Percentiles rank a stretch among this genome's conserved stretches.
phyloP scores from a whole-genome alignment of 371 early-diverging fungal species.

The Lichtheimia ornata region DNA sequence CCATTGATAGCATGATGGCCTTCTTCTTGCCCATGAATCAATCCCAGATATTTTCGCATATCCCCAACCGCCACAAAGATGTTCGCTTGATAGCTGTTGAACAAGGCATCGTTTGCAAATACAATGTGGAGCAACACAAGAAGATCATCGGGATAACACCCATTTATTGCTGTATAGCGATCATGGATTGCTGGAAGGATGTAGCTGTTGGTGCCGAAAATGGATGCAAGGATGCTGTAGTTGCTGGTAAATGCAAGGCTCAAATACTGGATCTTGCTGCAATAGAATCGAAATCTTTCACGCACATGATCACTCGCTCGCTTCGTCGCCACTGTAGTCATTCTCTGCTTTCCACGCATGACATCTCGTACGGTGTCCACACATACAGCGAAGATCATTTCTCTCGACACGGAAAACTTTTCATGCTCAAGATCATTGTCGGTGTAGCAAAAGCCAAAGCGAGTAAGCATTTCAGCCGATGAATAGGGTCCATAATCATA shows the following conservation, averaged over 20 bases:
- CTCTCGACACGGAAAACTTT: constrained; percentile 53
- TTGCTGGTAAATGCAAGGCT: constrained; percentile 49
- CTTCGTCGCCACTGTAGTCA: constrained; percentile 20
- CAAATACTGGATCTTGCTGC: constrained; percentile 44
- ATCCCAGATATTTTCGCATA: no score
- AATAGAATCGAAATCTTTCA: constrained; percentile 51
- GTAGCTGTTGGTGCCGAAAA: no score
- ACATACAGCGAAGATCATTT: constrained; percentile 49
- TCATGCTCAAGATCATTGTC: constrained; percentile 62
- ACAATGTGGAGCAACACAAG: constrained; percentile 63
- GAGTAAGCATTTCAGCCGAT: constrained; percentile 69
- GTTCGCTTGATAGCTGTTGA: constrained; percentile 15
- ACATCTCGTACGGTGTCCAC: constrained; percentile 27
- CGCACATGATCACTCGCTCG: constrained; percentile 30
- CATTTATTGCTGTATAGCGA: constrained; percentile 43
- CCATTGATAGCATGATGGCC: no score
- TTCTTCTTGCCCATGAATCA: no score
- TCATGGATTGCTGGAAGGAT: constrained; percentile 10
- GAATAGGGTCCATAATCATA: constrained; percentile 61
- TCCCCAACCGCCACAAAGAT: no score
- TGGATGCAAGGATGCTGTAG: no score
- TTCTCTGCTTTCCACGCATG: constrained; percentile 11
- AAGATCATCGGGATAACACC: constrained; percentile 60
- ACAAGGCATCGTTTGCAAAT: constrained; percentile 56
- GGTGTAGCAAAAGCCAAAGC: constrained; percentile 82